phyloP scores from a whole-genome alignment of 305 asterid genomes.

The Fraxinus dipetala region DNA sequence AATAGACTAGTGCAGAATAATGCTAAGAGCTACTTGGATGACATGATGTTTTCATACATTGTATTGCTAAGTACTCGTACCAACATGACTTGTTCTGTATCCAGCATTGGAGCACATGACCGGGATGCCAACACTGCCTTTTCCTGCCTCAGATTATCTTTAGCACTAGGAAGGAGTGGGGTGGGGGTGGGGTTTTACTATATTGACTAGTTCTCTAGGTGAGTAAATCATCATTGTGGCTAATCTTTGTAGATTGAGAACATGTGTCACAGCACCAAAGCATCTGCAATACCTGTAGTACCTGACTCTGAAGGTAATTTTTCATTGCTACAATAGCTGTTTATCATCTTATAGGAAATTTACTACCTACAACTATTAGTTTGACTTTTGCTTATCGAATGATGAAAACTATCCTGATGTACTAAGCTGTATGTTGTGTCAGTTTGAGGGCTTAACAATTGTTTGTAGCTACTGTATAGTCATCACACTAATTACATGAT shows the following conservation, averaged over 20 bases:
- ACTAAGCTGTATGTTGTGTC: background rate
- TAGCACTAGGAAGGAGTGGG: background rate
- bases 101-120: background rate
- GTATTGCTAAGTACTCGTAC: background rate
- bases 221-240: slow-evolving; percentile 22
- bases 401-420: slow-evolving; percentile 6
- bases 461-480: background rate
- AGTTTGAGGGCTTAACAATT: background rate
- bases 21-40: slow-evolving; percentile 6
- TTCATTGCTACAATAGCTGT: slow-evolving; percentile 17
- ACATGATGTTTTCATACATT: slow-evolving; percentile 14
- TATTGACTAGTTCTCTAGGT: slow-evolving; percentile 8
- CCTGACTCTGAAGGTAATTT: slow-evolving; percentile 92
- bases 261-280: slow-evolving; percentile 76
- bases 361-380: background rate
- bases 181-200: background rate
- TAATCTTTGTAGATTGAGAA: slow-evolving; percentile 70
- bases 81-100: background rate
- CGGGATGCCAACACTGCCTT: background rate
- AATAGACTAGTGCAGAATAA: slow-evolving; percentile 6
- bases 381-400: background rate
- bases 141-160: background rate
- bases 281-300: slow-evolving; percentile 87
- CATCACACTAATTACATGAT: background rate
- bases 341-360: slow-evolving; percentile 6